A percentile compares a stretch with the other conserved stretches of the same genome.
Conservation (phyloP, 345 rosid genomes). For the Brassica cretica region DNA sequence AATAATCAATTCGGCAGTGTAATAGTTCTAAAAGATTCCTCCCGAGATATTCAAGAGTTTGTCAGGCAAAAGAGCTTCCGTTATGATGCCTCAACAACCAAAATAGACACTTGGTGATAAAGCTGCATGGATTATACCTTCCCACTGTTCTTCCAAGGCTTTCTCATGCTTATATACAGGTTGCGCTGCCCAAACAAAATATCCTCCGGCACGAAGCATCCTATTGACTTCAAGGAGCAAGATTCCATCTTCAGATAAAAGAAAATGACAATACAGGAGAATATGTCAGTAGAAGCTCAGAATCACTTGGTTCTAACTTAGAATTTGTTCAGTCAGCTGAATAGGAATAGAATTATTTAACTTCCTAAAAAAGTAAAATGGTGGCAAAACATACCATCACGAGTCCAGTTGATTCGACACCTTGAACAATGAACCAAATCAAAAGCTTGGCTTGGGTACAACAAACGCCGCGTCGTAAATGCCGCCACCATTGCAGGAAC, state of each 20-base stretch:
- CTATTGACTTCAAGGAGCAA: constrained; percentile 94
- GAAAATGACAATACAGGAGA: neutral
- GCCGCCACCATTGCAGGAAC: constrained; percentile 99
- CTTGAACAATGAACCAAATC: constrained; percentile 96
- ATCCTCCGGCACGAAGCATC: constrained; percentile 93
- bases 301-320: constrained; percentile 7
- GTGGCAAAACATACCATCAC: constrained; percentile 64
- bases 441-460: constrained; percentile 96
- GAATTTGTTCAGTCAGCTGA: neutral
- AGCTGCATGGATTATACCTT: constrained; percentile 54
- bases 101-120: neutral
- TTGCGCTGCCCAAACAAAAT: constrained; percentile 98
- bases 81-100: constrained; percentile 1
- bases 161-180: constrained; percentile 95
- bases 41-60: neutral
- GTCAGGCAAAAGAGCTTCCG: neutral
- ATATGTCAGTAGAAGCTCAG: constrained; percentile 10
- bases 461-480: constrained; percentile 70
- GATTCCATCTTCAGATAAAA: constrained; percentile 69
- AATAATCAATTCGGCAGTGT: neutral
- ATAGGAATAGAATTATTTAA: neutral
- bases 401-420: constrained; percentile 99
- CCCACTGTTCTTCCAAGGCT: constrained; percentile 85
- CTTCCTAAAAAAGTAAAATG: constrained; percentile 6
- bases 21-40: neutral